Evolutionary conservation across 192 early-diverging fungal species (phyloP).

Genomic region (Linnemannia exigua): DNA sequence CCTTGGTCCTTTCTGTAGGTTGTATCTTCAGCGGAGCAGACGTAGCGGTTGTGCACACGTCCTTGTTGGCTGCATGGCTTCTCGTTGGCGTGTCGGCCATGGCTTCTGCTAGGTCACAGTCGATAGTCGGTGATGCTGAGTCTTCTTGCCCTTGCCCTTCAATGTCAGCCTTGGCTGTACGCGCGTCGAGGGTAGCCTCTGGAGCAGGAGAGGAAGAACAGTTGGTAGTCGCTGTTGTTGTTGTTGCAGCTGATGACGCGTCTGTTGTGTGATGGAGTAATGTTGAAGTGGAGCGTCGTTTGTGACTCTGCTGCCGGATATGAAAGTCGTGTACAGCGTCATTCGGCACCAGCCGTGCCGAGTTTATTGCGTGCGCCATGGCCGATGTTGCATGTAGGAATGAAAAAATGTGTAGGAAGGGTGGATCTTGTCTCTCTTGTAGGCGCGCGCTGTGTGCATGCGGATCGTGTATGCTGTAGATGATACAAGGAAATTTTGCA

Average conservation of each 20-base stretch:
- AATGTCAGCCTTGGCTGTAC: neutral
- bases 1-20: neutral
- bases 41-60: neutral
- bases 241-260: neutral
- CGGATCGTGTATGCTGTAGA: no score
- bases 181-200: neutral
- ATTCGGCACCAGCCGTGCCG: neutral
- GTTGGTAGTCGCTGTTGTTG: no score
- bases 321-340: neutral
- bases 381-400: neutral
- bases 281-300: neutral
- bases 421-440: no score
- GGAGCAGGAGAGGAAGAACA: neutral
- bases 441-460: no score
- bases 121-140: neutral
- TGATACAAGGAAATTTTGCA: no score
- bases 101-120: neutral
- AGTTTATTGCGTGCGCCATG: neutral
- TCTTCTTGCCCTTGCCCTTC: neutral
- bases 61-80: neutral
- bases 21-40: no score
- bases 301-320: neutral
- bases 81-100: neutral
- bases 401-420: neutral
- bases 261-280: neutral